A percentile compares a stretch with the other conserved stretches of the same genome.
Conservation (phyloP, 1,139 yeast genomes). For the Blastobotrys raffinosifermentans region DNA sequence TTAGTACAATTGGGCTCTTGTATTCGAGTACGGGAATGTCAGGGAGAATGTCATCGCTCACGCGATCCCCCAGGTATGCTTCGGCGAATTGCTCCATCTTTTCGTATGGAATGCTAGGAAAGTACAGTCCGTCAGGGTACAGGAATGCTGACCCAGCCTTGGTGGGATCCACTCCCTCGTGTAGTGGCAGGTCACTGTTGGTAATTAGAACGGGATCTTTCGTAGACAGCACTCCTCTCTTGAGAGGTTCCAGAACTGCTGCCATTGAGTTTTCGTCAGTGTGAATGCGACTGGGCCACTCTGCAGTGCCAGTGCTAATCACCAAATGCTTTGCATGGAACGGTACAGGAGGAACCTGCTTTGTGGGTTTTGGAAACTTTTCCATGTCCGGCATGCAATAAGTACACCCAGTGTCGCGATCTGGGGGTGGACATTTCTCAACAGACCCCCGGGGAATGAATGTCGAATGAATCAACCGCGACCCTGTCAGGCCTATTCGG, state of each 20-base stretch:
- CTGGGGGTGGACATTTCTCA: constrained; percentile 46
- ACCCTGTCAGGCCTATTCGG: no score
- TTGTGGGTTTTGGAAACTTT: constrained; percentile 13
- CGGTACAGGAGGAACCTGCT: constrained; percentile 37
- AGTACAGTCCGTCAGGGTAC: constrained; percentile 51
- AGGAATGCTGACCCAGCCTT: constrained; percentile 29
- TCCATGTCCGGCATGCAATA: constrained; percentile 43
- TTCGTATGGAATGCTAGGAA: constrained; percentile 32
- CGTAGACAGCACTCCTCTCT: constrained; percentile 15
- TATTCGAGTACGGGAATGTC: constrained; percentile 1
- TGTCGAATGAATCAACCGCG: no score
- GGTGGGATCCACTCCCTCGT: constrained; percentile 9
- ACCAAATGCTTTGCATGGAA: constrained; percentile 52
- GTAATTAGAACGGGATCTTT: constrained; percentile 50
- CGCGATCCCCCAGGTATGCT: constrained; percentile 30
- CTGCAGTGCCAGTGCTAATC: constrained; percentile 39
- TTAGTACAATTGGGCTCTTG: constrained; percentile 33
- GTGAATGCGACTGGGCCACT: constrained; percentile 59
- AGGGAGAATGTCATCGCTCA: neutral
- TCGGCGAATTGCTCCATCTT: constrained; percentile 40
- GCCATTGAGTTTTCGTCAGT: constrained; percentile 41
- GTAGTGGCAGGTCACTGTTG: constrained; percentile 32
- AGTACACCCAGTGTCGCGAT: constrained; percentile 57
- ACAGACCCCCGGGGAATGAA: no score
- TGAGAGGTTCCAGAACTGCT: constrained; percentile 8